Evolutionary conservation across 2,329 filamentous ascomycete species (phyloP).

Genomic region (Sarocladium brachiariae): DNA sequence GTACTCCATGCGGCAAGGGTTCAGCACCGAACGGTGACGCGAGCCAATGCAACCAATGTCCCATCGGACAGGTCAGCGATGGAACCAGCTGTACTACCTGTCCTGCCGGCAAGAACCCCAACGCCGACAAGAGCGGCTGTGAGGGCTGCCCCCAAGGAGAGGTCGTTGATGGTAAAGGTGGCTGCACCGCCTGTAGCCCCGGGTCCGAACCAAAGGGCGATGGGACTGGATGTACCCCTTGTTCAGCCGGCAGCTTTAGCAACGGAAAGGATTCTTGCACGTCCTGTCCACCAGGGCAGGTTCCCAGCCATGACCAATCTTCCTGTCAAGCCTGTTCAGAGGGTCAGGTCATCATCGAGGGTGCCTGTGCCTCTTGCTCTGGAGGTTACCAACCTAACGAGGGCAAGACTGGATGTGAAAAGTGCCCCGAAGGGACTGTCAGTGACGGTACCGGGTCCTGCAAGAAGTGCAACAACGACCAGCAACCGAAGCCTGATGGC

Average conservation of each 20-base stretch:
- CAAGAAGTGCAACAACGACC: neutral
- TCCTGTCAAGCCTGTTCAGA: neutral
- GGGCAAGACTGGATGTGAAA: neutral
- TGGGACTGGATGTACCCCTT: neutral
- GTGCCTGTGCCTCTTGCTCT: neutral
- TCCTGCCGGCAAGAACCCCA: neutral
- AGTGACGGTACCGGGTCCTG: conserved; percentile 1
- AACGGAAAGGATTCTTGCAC: neutral
- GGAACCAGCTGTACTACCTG: neutral
- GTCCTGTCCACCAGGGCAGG: neutral
- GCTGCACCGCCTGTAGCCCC: neutral
- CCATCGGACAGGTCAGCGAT: neutral
- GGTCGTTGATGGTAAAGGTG: neutral
- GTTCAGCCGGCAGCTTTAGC: neutral
- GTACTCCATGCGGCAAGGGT: neutral
- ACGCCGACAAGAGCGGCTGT: neutral
- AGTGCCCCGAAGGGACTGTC: neutral
- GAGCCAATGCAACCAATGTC: neutral
- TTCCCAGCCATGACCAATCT: neutral
- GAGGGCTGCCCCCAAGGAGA: neutral
- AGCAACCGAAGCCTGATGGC: neutral
- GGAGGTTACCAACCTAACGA: neutral
- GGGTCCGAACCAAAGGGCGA: conserved; percentile 1
- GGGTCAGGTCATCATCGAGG: neutral
- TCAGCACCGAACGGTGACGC: neutral